Base-by-base conservation (phyloP, 73 alveolate genomes). In the Paramecium tetraurelia region DNA sequence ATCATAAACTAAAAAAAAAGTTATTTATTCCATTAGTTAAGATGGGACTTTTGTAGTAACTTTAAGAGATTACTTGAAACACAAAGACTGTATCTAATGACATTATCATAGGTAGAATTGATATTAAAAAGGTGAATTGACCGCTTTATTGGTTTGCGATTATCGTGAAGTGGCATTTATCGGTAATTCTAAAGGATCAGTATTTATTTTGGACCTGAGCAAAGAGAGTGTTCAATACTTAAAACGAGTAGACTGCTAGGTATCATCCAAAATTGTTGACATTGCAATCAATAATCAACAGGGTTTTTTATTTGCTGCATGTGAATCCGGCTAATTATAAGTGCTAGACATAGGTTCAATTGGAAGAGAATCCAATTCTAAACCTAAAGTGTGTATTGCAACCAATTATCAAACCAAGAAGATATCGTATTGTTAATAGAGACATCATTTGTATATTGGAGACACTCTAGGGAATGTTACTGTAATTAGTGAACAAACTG, bases 271-370 rank as follows among this genome's bases (percentile, higher is more conserved):
- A 20, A 36, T 36, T 8, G 71, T 40, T 43, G 57, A 44, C 3
- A 2, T 80, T 5, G 75, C 76, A 6, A 80, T 80, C 0, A 43
- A 80, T 46, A 41, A 59, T 80, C 33, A 43, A 9, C 4, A 33
- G 11, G 90, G 90, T 7, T 41, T 44, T 80, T 24, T 48, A 80
- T 80, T 80, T 80, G 41, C 46, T 18, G 70, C 76, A 24, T 80
- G 53, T 40, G 70, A 80, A 46, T 6, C 14, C 20, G 75, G 75
- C 10, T 44, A 41, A 4, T 44, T 80, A 4, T 22, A 80, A 43
- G 57, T 80, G 11, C 2, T 80, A 24, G 90, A 80, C 16, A 80
- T 80, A 11, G 44, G 44, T 21, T 3, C 48, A 1, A 2, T 22
- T 11, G 90, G 90, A 22, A 43, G 72, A 24, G 90, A 80, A 35